Evolutionary conservation across 2,329 filamentous ascomycete genomes (phyloP).

Genomic region (Xylariaceae sp.): DNA sequence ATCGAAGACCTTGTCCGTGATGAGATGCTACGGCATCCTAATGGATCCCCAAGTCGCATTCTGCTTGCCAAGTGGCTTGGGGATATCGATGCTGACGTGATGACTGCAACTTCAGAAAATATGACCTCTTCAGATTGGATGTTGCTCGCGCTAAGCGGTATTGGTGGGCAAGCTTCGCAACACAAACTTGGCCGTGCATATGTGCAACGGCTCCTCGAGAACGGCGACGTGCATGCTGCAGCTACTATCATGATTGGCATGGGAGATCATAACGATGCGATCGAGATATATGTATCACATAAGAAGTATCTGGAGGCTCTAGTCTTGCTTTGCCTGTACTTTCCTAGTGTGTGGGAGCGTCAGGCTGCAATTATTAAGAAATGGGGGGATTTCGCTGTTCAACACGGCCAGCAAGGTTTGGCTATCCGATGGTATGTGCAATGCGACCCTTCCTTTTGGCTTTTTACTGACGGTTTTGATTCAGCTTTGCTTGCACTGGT

Average conservation of each 20-base stretch:
- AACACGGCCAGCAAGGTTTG: conserved; percentile 85
- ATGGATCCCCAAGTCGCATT: conserved; percentile 78
- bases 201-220: conserved; percentile 87
- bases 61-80: conserved; percentile 93
- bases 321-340: conserved; percentile 82
- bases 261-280: conserved; percentile 90
- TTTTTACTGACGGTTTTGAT: conserved; percentile 24
- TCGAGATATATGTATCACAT: conserved; percentile 94
- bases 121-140: conserved; percentile 98
- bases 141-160: conserved; percentile 87
- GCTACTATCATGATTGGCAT: conserved; percentile 92
- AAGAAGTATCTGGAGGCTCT: conserved; percentile 92
- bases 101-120: conserved; percentile 81
- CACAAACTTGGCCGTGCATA: conserved; percentile 92
- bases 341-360: conserved; percentile 87
- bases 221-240: conserved; percentile 88
- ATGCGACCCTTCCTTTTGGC: neutral
- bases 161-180: conserved; percentile 78
- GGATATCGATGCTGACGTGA: conserved; percentile 80
- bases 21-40: conserved; percentile 77
- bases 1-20: conserved; percentile 82
- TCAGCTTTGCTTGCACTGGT: conserved; percentile 84
- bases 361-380: conserved; percentile 87
- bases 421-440: conserved; percentile 76
- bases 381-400: conserved; percentile 93